Conservation (phyloP, 208 protist species). For the Vickermania ingenoplastis region DNA sequence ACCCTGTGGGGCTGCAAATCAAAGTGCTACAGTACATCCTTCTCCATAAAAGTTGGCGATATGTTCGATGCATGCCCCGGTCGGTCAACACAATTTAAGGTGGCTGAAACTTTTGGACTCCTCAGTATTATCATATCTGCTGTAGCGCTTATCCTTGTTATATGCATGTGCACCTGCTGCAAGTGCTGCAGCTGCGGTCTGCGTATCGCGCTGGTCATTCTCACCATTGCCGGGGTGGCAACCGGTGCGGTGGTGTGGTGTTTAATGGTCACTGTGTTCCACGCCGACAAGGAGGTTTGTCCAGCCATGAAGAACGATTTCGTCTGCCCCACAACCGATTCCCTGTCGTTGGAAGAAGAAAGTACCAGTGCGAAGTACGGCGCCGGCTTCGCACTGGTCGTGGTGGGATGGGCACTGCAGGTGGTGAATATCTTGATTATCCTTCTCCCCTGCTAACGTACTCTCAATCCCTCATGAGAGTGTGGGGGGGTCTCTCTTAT, state of each 20-base stretch:
- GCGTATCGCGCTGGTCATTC: background rate
- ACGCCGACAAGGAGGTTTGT: background rate
- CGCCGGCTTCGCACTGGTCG: constrained; percentile 10
- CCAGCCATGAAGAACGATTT: background rate
- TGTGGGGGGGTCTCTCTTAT: too few relatives aligned
- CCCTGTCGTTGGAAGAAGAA: background rate
- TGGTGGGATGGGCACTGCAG: constrained; percentile 11
- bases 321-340: background rate
- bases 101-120: constrained; percentile 7
- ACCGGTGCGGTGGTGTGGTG: constrained; percentile 8
- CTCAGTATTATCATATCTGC: constrained; percentile 7
- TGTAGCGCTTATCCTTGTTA: background rate
- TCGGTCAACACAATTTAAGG: background rate
- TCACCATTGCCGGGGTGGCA: constrained; percentile 2
- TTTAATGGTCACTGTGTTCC: constrained; percentile 8
- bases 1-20: constrained; percentile 1
- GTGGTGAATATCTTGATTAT: constrained; percentile 10
- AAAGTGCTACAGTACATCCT: constrained; percentile 3
- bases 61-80: background rate
- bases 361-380: constrained; percentile 7
- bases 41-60: background rate
- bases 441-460: constrained; percentile 4
- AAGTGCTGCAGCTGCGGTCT: constrained; percentile 2
- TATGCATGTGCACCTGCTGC: constrained; percentile 9
- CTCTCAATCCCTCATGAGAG: too few relatives aligned